These are phyloP conservation scores for Xerocomellus amylosporus DNA, from an alignment of 768 basidiomycete species.

Conservation along the genomic window DNA sequence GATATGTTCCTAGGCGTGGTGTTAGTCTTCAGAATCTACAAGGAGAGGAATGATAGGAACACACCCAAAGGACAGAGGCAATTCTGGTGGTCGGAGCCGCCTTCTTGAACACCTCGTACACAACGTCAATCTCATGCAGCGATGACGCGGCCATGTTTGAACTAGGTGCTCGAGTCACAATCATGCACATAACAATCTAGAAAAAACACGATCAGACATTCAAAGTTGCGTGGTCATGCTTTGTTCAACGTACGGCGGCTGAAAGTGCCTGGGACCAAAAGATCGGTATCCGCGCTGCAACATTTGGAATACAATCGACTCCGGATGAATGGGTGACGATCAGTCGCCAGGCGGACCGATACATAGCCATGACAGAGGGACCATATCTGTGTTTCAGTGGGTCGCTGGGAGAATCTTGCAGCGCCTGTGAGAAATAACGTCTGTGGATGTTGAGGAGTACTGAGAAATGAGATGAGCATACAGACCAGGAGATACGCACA, in stretches of 20 bases:
- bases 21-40: neutral
- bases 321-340: slow-evolving; percentile 48
- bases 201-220: neutral
- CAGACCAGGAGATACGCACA: neutral
- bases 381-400: slow-evolving; percentile 59
- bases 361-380: slow-evolving; percentile 68
- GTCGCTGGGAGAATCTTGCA: slow-evolving; percentile 58
- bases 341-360: slow-evolving; percentile 68
- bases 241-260: slow-evolving; percentile 49
- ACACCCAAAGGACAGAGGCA: slow-evolving; percentile 45
- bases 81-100: slow-evolving; percentile 45
- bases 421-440: slow-evolving; percentile 63
- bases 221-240: neutral
- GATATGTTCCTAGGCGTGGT: slow-evolving; percentile 37
- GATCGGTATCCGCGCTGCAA: slow-evolving; percentile 45
- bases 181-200: slow-evolving; percentile 59
- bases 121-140: slow-evolving; percentile 45
- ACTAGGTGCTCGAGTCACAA: slow-evolving; percentile 48
- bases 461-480: slow-evolving; percentile 20
- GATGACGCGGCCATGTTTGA: slow-evolving; percentile 48
- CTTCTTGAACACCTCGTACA: slow-evolving; percentile 45
- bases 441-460: slow-evolving; percentile 65
- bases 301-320: slow-evolving; percentile 39
- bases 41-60: slow-evolving; percentile 10
- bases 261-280: slow-evolving; percentile 69